Percentiles rank a stretch among this genome's conserved stretches.
Evolutionary conservation across 345 rosid species (phyloP).

Genomic region (Salix viminalis): DNA sequence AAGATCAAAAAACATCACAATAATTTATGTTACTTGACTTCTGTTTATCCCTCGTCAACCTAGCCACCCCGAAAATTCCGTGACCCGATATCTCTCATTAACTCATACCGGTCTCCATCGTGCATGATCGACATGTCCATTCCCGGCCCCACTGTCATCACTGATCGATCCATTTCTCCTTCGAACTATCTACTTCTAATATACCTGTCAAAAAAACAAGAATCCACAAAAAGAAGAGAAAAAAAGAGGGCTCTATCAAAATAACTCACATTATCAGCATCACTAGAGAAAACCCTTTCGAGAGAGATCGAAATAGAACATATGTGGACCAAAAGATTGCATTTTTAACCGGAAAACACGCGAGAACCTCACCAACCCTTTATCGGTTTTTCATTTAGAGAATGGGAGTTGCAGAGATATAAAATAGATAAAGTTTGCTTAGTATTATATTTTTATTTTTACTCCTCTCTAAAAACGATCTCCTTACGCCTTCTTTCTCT

Average conservation of each 20-base stretch:
- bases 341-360: conserved; percentile 25
- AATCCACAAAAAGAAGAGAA: background rate
- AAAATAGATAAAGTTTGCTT: conserved; percentile 1
- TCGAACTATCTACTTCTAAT: background rate
- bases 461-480: background rate
- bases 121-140: conserved; percentile 97
- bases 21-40: background rate
- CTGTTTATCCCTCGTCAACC: conserved; percentile 78
- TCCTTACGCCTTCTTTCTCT: background rate
- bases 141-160: conserved; percentile 64
- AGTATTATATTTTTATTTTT: background rate
- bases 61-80: conserved; percentile 89
- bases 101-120: conserved; percentile 89
- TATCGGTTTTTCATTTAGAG: conserved; percentile 6
- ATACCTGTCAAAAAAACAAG: background rate
- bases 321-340: background rate
- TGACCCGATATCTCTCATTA: conserved; percentile 78
- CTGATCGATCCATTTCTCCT: conserved; percentile 61
- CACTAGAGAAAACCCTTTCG: background rate
- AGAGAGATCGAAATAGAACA: conserved; percentile 15
- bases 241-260: background rate
- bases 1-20: too few species aligned
- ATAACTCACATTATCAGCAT: conserved; percentile 22
- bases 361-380: conserved; percentile 41
- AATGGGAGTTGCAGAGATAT: background rate